Conservation (phyloP, 208 protist species). For the Acanthamoeba royreba region DNA sequence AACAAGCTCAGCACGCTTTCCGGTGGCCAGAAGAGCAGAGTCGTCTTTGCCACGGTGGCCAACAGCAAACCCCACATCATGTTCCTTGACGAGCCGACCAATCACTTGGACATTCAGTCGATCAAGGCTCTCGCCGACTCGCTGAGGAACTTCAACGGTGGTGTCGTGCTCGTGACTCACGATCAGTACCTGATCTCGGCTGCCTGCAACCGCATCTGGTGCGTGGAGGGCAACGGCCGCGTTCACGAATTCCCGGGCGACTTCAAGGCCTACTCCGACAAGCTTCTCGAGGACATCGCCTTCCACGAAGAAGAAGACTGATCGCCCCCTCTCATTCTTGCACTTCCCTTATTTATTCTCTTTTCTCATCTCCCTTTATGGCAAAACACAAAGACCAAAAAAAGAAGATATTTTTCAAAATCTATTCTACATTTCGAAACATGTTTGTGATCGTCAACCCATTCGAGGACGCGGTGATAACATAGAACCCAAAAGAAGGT, state of each 20-base stretch:
- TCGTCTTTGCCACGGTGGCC: slow-evolving; percentile 93
- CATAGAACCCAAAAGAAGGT: too few species aligned
- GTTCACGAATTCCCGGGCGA: slow-evolving; percentile 59
- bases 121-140: slow-evolving; percentile 93
- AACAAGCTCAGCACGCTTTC: slow-evolving; percentile 55
- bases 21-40: slow-evolving; percentile 94
- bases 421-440: too few species aligned
- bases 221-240: slow-evolving; percentile 24
- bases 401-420: too few species aligned
- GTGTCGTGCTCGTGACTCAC: slow-evolving; percentile 95
- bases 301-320: slow-evolving; percentile 28
- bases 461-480: too few species aligned
- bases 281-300: slow-evolving; percentile 44
- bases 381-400: too few species aligned
- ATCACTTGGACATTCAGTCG: slow-evolving; percentile 95
- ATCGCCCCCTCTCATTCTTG: too few species aligned
- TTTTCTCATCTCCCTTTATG: too few species aligned
- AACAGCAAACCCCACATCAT: slow-evolving; percentile 93
- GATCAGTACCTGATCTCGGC: slow-evolving; percentile 94
- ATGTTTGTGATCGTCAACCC: too few species aligned
- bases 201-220: slow-evolving; percentile 60
- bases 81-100: slow-evolving; percentile 96
- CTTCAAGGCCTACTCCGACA: slow-evolving; percentile 62
- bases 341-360: too few species aligned
- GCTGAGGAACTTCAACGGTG: slow-evolving; percentile 90